These are phyloP conservation scores for Yamadazyma taylorii DNA, from an alignment of 1,139 yeast species.

Conservation along the genomic window DNA sequence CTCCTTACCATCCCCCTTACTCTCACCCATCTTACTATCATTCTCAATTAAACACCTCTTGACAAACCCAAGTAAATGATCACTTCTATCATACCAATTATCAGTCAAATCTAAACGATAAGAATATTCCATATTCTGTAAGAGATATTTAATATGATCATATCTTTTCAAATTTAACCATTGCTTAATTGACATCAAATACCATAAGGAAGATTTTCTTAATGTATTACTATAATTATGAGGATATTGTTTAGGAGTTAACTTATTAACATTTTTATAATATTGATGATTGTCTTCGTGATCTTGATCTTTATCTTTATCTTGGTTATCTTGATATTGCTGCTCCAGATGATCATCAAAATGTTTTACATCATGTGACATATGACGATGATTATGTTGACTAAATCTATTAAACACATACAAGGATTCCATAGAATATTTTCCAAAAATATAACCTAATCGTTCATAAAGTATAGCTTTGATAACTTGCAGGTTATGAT, in stretches of 20 bases:
- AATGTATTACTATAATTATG: constrained; percentile 34
- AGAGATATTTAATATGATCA: constrained; percentile 25
- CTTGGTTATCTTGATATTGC: constrained; percentile 10
- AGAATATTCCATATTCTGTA: constrained; percentile 25
- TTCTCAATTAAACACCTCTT: constrained; percentile 20
- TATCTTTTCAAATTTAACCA: constrained; percentile 48
- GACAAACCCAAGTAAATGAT: constrained; percentile 30
- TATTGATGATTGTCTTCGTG: constrained; percentile 9
- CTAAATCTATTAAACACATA: constrained; percentile 13
- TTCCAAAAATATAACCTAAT: constrained; percentile 40
- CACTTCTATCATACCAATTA: constrained; percentile 39
- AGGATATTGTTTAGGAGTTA: constrained; percentile 14
- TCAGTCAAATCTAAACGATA: constrained; percentile 23
- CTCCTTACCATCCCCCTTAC: no score
- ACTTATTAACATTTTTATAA: constrained; percentile 11
- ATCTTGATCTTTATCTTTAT: constrained; percentile 8
- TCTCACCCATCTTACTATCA: no score
- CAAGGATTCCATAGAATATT: constrained; percentile 16
- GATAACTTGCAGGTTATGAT: constrained; percentile 37
- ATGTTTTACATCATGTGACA: constrained; percentile 1
- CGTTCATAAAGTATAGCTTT: constrained; percentile 44
- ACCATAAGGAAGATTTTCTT: constrained; percentile 81
- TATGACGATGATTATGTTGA: constrained; percentile 1
- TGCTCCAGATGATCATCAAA: constrained; percentile 9
- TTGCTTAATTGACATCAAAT: constrained; percentile 70